Evolutionary conservation across 2,329 filamentous ascomycete species (phyloP).

Genomic region (Chaetomiaceae sp.): DNA sequence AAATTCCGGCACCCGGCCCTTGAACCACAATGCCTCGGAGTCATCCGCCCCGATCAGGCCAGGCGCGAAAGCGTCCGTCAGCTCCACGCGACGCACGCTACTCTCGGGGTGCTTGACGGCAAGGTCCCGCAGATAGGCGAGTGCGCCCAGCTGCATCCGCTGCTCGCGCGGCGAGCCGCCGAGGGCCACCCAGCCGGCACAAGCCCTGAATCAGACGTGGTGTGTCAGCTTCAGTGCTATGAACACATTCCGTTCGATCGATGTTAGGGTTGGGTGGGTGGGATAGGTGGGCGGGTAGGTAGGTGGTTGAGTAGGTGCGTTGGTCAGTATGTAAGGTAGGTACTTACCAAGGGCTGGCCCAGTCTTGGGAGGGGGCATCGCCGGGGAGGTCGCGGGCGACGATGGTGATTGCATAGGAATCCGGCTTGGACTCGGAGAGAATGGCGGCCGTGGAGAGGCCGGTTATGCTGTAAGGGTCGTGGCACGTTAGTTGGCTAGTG

Average conservation of each 20-base stretch:
- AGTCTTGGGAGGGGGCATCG: constrained; percentile 26
- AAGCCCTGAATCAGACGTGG: constrained; percentile 19
- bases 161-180: constrained; percentile 24
- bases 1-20: constrained; percentile 1
- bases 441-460: constrained; percentile 29
- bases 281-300: neutral
- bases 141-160: constrained; percentile 29
- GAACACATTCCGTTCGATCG: no score
- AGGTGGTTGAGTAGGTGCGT: no score
- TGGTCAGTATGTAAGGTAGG: no score
- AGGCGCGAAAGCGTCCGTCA: constrained; percentile 17
- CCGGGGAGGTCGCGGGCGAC: constrained; percentile 32
- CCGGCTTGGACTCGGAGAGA: constrained; percentile 24
- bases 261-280: neutral
- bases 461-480: constrained; percentile 7
- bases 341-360: constrained; percentile 31
- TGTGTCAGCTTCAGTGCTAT: neutral
- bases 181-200: constrained; percentile 29
- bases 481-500: neutral
- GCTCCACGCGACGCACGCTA: constrained; percentile 13
- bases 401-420: constrained; percentile 30
- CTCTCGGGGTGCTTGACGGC: constrained; percentile 17
- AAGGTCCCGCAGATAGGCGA: constrained; percentile 14
- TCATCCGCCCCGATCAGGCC: constrained; percentile 1
- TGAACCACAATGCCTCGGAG: constrained; percentile 14